These are phyloP conservation scores for Wallacemonas sp. DNA, from an alignment of 208 protist genomes.

Conservation along the genomic window DNA sequence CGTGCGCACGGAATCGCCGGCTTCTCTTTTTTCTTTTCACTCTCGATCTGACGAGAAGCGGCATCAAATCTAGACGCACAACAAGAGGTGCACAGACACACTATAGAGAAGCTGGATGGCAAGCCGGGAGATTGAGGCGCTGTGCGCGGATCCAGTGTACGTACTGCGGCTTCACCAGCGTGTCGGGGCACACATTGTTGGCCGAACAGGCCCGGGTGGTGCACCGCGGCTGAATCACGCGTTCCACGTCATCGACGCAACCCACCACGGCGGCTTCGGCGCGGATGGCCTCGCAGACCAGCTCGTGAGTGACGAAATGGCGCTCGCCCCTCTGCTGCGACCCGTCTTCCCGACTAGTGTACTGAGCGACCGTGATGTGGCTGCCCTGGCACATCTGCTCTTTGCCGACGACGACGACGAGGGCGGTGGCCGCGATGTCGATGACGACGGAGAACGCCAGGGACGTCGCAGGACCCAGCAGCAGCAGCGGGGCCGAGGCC, in stretches of 20 bases:
- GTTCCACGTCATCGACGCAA: constrained; percentile 30
- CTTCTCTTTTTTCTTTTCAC: too few species aligned
- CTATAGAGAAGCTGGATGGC: background rate
- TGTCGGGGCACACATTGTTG: constrained; percentile 36
- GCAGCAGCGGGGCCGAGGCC: background rate
- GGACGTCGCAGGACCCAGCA: too few species aligned
- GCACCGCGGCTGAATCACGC: constrained; percentile 8
- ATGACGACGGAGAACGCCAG: background rate
- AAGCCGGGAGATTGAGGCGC: constrained; percentile 10
- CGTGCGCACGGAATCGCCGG: too few species aligned
- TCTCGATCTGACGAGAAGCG: constrained; percentile 2
- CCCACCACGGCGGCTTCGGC: constrained; percentile 15
- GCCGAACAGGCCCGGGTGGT: constrained; percentile 11
- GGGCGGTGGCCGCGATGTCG: background rate
- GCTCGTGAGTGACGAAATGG: constrained; percentile 23
- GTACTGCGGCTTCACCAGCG: constrained; percentile 53
- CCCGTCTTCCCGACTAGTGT: constrained; percentile 47
- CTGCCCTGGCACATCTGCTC: constrained; percentile 47
- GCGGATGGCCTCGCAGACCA: constrained; percentile 17
- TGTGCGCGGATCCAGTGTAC: constrained; percentile 44
- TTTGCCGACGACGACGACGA: constrained; percentile 21
- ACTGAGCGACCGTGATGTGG: constrained; percentile 52
- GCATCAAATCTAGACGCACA: background rate
- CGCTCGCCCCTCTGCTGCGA: constrained; percentile 24
- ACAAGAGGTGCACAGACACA: background rate